Evolutionary conservation across 805 yeast species (phyloP), one percentile per base, ranked within the genome.

Genomic region (Metschnikowia orientalis): DNA sequence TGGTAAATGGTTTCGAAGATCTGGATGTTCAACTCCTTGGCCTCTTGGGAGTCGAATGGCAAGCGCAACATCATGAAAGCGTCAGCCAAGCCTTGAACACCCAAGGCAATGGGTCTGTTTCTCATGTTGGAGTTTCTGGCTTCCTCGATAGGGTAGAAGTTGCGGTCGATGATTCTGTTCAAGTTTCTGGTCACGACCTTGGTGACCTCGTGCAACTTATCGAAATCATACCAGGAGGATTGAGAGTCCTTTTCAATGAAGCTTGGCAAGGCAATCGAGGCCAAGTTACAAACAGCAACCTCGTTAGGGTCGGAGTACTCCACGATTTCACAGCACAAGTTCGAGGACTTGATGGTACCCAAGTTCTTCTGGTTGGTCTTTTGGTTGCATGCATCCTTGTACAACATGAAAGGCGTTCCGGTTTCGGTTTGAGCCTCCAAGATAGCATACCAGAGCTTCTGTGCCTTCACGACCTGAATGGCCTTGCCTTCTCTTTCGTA

Each of bases 361-460:
- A 75, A 63, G 55, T 75, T 75, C 67, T 73, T 67, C 56, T 75
- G 81, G 59, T 75, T 75, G 34, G 79, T 61, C 57, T 75, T 75
- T 45, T 56, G 47, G 59, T 75, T 75, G 57, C 80, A 75, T 9
- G 80, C 75, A 57, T 75, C 81, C 56, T 75, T 75, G 61, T 75
- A 75, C 47, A 75, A 61, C 79, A 75, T 73, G 61, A 74, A 75
- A 27, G 81, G 81, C 30, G 78, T 73, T 52, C 81, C 81, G 20
- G 81, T 75, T 57, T 75, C 81, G 29, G 80, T 75, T 56, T 75
- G 81, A 15, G 79, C 75, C 52, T 74, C 79, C 52, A 75, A 63
- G 32, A 75, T 71, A 22, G 77, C 63, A 44, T 73, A 72, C 81
- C 81, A 75, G 44, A 75, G 63, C 54, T 74, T 74, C 51, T 75